Base-by-base conservation (phyloP, 345 rosid species). In the Erucastrum elatum region DNA sequence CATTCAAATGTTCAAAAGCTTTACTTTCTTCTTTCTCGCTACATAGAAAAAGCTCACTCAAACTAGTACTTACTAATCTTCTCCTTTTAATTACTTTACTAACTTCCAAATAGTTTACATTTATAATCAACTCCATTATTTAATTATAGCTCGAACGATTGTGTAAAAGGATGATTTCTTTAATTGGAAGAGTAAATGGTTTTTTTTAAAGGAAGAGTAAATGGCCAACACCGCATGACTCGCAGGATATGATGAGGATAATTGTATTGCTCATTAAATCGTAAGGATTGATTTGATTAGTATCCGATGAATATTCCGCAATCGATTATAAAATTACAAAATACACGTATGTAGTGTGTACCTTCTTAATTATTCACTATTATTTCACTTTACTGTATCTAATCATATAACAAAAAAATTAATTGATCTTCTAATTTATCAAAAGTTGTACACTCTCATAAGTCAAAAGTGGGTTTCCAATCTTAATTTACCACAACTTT, bases 181-280 rank as follows among this genome's bases (percentile, higher is more conserved):
- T 73, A 73, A 73, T 49, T 46, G 69, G 59, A 49, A 12, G 12
- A 74, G 70, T 61, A 49, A 68, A 74, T 41, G 49, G 12, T 34
- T 34, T 0, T 33, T 33, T 33, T 33, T 5, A 33, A 33, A 34
- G 63, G 64, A 59, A 10, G 11, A 73, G 64, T 46, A 46, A 67
- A 72, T 73, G 74, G 82, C 82, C 37, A 74, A 68, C 82, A 74
- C 35, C 29, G 63, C 70, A 68, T 79, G 65, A 68, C 75, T 79
- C 44, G 8, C 49, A 67, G 13, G 74, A 37, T 49, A 79, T 74
- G 73, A 72, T 78, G 68, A 12, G 26, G 44, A 41, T 39, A 65
- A 56, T 37, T 31, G 61, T 41, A 62, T 71, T 39, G 53, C 64
- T 59, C 72, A 34, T 26, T 77, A 55, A 71, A 53, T 63, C 10